Percentiles rank a stretch among this genome's conserved stretches.
Evolutionary conservation across 805 yeast genomes (phyloP).

Genomic region (Barnettozyma californica): DNA sequence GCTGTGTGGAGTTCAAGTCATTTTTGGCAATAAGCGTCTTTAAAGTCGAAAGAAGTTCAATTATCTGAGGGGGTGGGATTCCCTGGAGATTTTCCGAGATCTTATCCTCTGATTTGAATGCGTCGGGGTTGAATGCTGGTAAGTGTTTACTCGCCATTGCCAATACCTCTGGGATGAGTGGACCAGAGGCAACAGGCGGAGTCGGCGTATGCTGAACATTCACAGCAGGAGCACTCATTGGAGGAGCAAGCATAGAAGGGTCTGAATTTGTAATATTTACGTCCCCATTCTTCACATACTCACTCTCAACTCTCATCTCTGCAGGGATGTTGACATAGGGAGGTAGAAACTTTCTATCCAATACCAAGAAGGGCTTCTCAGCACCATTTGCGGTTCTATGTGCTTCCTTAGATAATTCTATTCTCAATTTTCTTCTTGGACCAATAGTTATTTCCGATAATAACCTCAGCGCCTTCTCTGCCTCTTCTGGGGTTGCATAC

Average conservation of each 20-base stretch:
- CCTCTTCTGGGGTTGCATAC: conserved; percentile 46
- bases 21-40: conserved; percentile 37
- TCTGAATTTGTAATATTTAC: not conserved
- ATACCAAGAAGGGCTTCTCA: conserved; percentile 37
- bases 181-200: conserved; percentile 3
- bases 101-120: conserved; percentile 48
- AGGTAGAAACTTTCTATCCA: conserved; percentile 46
- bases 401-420: conserved; percentile 61
- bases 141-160: conserved; percentile 51
- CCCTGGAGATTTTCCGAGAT: conserved; percentile 56
- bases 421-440: conserved; percentile 41
- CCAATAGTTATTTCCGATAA: conserved; percentile 41
- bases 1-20: conserved; percentile 40
- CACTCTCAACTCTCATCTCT: conserved; percentile 13
- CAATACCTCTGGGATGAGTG: conserved; percentile 40
- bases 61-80: conserved; percentile 65
- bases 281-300: conserved; percentile 26
- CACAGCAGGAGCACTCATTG: not conserved
- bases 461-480: conserved; percentile 41
- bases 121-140: conserved; percentile 42
- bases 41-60: conserved; percentile 62
- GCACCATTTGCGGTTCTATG: conserved; percentile 31
- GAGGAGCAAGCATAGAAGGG: not conserved
- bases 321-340: conserved; percentile 52
- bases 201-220: conserved; percentile 2